Percentiles rank a stretch among this genome's conserved stretches.
These are phyloP conservation scores for Suillus spraguei DNA, from an alignment of 768 basidiomycete genomes.

Conservation along the genomic window DNA sequence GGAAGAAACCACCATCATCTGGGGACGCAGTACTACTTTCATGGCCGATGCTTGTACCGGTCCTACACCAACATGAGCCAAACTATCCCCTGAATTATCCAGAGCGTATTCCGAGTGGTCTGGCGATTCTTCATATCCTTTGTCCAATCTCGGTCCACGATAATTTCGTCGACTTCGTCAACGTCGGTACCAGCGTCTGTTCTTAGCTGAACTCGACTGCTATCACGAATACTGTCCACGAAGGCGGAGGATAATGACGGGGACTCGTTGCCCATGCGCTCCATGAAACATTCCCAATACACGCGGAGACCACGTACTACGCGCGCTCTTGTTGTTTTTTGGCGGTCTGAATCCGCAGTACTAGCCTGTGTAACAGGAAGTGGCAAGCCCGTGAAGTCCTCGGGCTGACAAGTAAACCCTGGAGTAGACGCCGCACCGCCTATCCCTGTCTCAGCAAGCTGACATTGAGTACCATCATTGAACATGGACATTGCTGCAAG, in stretches of 20 bases:
- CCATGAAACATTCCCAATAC: constrained; percentile 54
- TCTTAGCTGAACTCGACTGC: constrained; percentile 32
- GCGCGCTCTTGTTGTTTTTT: constrained; percentile 40
- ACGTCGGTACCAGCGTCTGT: constrained; percentile 35
- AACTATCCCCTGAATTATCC: constrained; percentile 53
- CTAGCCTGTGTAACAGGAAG: constrained; percentile 41
- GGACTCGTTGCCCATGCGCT: constrained; percentile 56
- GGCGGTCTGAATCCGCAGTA: constrained; percentile 22
- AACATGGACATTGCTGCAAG: background rate
- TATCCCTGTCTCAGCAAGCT: no score
- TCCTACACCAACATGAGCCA: constrained; percentile 26
- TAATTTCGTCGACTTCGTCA: constrained; percentile 65
- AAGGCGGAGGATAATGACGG: constrained; percentile 57
- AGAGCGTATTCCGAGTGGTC: constrained; percentile 52
- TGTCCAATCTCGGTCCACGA: constrained; percentile 74
- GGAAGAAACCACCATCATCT: constrained; percentile 38
- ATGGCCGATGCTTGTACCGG: constrained; percentile 38
- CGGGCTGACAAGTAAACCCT: constrained; percentile 8
- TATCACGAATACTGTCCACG: constrained; percentile 50
- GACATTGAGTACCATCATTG: background rate
- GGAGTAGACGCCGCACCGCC: background rate
- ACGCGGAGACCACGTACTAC: constrained; percentile 42
- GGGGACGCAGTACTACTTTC: constrained; percentile 37
- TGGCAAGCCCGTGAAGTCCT: constrained; percentile 37
- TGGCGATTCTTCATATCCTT: constrained; percentile 58